These are phyloP conservation scores for Pyrenula aspistea DNA, from an alignment of 495 filamentous ascomycete genomes.

Conservation along the genomic window DNA sequence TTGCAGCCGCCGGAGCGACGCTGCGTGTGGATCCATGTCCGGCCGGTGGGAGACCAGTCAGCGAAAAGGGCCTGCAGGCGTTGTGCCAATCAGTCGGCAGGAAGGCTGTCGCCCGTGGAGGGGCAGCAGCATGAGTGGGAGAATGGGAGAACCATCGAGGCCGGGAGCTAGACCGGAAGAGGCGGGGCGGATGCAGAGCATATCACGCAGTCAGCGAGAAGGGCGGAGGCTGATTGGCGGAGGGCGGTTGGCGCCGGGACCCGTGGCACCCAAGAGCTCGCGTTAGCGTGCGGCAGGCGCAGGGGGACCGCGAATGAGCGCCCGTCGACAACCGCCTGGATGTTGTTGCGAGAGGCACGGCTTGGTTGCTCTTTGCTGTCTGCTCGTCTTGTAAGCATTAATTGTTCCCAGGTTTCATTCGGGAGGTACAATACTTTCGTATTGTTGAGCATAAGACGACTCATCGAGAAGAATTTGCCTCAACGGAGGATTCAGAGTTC, in stretches of 20 bases:
- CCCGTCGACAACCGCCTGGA: neutral
- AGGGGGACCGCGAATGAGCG: neutral
- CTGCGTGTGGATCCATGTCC: neutral
- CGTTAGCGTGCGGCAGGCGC: neutral
- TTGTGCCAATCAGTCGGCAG: slow-evolving; percentile 1
- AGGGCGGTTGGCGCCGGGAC: neutral
- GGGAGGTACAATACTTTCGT: no score
- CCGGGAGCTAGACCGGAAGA: neutral
- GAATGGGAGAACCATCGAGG: neutral
- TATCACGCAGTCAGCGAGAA: neutral
- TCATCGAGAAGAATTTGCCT: neutral
- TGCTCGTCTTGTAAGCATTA: no score
- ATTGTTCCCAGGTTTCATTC: no score
- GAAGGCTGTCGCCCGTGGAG: neutral
- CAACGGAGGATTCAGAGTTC: neutral
- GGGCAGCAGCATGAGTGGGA: neutral
- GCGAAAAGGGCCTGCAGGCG: neutral
- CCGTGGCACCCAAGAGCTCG: neutral
- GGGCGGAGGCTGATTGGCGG: neutral
- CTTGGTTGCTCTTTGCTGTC: no score
- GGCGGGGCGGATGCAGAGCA: neutral
- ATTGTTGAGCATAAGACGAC: no score
- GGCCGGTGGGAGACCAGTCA: neutral
- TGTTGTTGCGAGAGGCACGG: neutral
- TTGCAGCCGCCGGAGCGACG: neutral